phyloP scores from a whole-genome alignment of 257 asterid species.

The Paraleonurus japonicus region DNA sequence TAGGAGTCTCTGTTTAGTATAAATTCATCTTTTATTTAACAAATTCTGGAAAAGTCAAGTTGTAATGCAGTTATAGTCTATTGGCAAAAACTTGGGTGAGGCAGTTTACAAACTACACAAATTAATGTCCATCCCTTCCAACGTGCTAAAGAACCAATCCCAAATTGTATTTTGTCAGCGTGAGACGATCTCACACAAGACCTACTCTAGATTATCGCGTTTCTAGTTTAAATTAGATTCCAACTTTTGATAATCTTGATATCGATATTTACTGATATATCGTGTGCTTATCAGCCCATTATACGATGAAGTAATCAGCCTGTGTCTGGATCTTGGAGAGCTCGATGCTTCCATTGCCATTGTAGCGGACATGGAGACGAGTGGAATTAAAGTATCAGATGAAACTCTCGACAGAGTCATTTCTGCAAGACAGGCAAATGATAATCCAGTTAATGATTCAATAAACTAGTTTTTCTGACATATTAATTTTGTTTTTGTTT shows the following conservation, averaged over 20 bases:
- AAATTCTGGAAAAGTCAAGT: background rate
- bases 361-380: conserved; percentile 88
- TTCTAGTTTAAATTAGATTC: background rate
- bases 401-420: conserved; percentile 90
- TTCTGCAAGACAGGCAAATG: conserved; percentile 64
- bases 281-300: conserved; percentile 51
- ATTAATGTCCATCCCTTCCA: too few species aligned
- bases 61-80: background rate
- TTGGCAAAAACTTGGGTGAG: too few species aligned
- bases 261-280: conserved; percentile 12
- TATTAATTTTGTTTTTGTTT: background rate
- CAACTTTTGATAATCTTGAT: background rate
- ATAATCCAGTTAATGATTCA: conserved; percentile 37
- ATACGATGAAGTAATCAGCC: conserved; percentile 70
- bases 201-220: too few species aligned
- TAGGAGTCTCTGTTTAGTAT: background rate
- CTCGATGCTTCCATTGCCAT: conserved; percentile 94
- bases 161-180: too few species aligned
- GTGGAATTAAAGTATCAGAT: conserved; percentile 83
- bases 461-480: conserved; percentile 26
- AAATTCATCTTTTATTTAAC: background rate
- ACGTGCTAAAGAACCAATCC: too few species aligned
- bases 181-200: too few species aligned
- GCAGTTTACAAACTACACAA: too few species aligned
- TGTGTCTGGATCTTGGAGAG: conserved; percentile 89